Evolutionary conservation across 2,329 filamentous ascomycete genomes (phyloP).

Genomic region (Fusarium caatingaense): DNA sequence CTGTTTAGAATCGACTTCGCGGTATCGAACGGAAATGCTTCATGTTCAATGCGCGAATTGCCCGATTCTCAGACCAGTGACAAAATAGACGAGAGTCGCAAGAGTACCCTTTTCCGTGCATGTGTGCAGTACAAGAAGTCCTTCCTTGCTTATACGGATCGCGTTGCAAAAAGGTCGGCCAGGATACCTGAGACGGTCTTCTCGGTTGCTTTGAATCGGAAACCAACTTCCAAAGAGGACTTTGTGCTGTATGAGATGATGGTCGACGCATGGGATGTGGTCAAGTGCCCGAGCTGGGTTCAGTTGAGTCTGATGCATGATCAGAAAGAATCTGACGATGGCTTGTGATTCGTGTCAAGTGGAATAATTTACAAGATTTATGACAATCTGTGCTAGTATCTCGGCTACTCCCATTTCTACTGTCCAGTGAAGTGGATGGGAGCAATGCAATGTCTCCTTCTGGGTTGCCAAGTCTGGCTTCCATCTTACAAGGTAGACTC

Average conservation of each 20-base stretch:
- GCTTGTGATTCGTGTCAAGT: not conserved
- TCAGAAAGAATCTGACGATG: not conserved
- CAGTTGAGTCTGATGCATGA: conserved; percentile 13
- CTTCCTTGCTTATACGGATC: conserved; percentile 13
- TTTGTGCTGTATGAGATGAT: conserved; percentile 1
- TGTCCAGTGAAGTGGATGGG: not conserved
- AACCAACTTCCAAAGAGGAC: not conserved
- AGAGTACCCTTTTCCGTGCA: not conserved
- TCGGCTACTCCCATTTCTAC: not conserved
- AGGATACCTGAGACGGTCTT: not conserved
- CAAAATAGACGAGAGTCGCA: conserved; percentile 2
- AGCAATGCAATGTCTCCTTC: not conserved
- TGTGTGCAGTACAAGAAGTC: conserved; percentile 11
- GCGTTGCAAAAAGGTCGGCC: not conserved
- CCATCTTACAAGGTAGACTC: not conserved
- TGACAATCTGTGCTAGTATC: not conserved
- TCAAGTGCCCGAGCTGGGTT: conserved; percentile 3
- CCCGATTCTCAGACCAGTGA: not conserved
- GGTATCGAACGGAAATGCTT: conserved; percentile 11
- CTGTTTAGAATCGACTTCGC: conserved; percentile 8
- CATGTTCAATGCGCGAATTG: conserved; percentile 6
- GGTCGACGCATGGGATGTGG: not conserved
- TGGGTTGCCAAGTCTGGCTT: not conserved
- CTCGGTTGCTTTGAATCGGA: not conserved
- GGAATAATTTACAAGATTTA: not conserved